Evolutionary conservation across 164 flowering plant species (phyloP).

Genomic region (Vitis rupestris): DNA sequence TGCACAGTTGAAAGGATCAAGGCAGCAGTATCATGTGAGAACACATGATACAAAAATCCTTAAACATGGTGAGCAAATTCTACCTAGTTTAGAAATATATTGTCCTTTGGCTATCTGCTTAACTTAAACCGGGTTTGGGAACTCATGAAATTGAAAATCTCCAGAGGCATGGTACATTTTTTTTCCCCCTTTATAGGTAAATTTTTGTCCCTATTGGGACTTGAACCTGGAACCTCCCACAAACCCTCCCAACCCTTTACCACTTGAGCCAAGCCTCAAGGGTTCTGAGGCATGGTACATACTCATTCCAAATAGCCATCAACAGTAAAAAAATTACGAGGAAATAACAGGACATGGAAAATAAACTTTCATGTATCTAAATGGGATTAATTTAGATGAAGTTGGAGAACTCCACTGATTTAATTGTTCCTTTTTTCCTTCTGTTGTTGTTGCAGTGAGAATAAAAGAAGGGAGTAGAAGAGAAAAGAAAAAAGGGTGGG

Average conservation of each 20-base stretch:
- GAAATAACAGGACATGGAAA: no score
- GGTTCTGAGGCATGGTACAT: no score
- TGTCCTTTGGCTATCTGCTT: not conserved
- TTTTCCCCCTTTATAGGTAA: no score
- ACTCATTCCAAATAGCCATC: no score
- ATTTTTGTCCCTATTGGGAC: no score
- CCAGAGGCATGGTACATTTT: not conserved
- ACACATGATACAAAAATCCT: slow-evolving; percentile 21
- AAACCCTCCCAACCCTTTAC: no score
- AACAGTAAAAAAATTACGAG: no score
- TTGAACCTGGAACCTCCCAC: no score
- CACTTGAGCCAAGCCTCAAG: no score
- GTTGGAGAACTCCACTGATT: no score
- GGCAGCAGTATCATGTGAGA: slow-evolving; percentile 55
- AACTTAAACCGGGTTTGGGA: not conserved
- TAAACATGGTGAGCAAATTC: slow-evolving; percentile 9
- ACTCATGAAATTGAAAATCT: not conserved
- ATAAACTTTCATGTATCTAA: no score
- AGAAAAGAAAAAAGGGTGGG: slow-evolving; percentile 1
- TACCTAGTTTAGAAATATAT: not conserved
- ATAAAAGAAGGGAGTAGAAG: not conserved
- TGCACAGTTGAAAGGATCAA: slow-evolving; percentile 87
- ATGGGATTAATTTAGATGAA: no score
- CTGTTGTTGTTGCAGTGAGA: slow-evolving; percentile 4
- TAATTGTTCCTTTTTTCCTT: not conserved